Evolutionary conservation across 2,329 filamentous ascomycete genomes (phyloP).

Genomic region (Neonectria neomacrospora): DNA sequence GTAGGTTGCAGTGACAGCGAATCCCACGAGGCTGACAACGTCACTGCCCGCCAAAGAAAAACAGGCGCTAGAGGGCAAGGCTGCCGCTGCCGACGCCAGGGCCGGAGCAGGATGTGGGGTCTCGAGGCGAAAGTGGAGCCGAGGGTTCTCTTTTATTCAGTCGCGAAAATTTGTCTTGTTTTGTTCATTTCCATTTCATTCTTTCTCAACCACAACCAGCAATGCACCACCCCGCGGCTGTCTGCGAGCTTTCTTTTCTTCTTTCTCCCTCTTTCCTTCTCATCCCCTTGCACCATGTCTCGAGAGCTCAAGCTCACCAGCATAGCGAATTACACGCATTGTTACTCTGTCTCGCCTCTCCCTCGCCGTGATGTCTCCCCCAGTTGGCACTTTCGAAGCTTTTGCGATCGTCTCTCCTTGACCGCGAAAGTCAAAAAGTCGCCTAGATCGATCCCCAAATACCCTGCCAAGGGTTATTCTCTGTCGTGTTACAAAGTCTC

Average conservation of each 20-base stretch:
- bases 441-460: constrained; percentile 81
- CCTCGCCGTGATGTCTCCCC: constrained; percentile 29
- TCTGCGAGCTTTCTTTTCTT: neutral
- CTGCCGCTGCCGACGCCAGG: constrained; percentile 10
- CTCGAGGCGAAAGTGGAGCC: constrained; percentile 33
- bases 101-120: constrained; percentile 27
- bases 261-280: neutral
- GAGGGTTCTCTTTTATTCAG: constrained; percentile 11
- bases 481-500: constrained; percentile 92
- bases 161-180: constrained; percentile 25
- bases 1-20: constrained; percentile 8
- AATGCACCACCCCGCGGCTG: constrained; percentile 8
- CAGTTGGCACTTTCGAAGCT: constrained; percentile 90
- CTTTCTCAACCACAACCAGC: constrained; percentile 5
- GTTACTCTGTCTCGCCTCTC: constrained; percentile 9
- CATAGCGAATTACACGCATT: constrained; percentile 21
- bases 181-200: constrained; percentile 29
- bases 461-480: constrained; percentile 91
- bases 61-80: constrained; percentile 6
- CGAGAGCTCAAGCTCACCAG: constrained; percentile 24
- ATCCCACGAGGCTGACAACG: constrained; percentile 21
- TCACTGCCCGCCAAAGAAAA: constrained; percentile 5
- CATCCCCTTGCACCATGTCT: neutral
- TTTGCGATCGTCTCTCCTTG: constrained; percentile 75
- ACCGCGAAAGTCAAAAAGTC: constrained; percentile 88